Evolutionary conservation across 139 green algal genomes (phyloP).

Genomic region (Closterium sp.): DNA sequence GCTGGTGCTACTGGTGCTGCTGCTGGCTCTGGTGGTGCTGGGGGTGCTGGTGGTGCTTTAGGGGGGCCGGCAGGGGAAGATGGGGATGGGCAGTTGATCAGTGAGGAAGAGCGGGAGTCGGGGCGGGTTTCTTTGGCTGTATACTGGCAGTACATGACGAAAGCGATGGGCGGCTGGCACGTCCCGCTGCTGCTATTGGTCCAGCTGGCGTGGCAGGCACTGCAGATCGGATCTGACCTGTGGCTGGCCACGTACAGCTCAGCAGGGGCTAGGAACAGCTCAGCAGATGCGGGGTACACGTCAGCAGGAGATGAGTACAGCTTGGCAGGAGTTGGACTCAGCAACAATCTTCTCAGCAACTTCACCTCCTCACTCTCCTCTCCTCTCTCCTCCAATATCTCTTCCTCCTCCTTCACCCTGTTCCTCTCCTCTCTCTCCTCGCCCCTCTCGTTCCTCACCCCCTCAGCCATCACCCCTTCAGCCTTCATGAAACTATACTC

Average conservation of each 20-base stretch:
- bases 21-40: neutral
- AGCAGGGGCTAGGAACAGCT: neutral
- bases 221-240: slow-evolving; percentile 31
- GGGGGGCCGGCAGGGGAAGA: neutral
- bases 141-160: slow-evolving; percentile 61
- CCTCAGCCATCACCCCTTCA: neutral
- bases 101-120: slow-evolving; percentile 62
- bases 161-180: slow-evolving; percentile 7
- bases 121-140: slow-evolving; percentile 61
- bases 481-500: slow-evolving; percentile 30
- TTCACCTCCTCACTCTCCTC: neutral
- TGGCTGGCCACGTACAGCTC: slow-evolving; percentile 15
- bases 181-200: slow-evolving; percentile 40
- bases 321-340: neutral
- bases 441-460: neutral
- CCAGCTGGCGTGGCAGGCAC: slow-evolving; percentile 19
- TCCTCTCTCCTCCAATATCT: neutral
- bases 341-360: neutral
- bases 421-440: neutral
- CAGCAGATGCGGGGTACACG: neutral
- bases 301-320: neutral
- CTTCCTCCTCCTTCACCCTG: neutral
- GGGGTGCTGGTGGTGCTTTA: too few species aligned
- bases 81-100: slow-evolving; percentile 60
- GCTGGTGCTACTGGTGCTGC: neutral